A percentile compares a stretch with the other conserved stretches of the same genome.
These are phyloP conservation scores for Paulownia fortunei DNA, from an alignment of 257 asterid genomes.

Conservation along the genomic window DNA sequence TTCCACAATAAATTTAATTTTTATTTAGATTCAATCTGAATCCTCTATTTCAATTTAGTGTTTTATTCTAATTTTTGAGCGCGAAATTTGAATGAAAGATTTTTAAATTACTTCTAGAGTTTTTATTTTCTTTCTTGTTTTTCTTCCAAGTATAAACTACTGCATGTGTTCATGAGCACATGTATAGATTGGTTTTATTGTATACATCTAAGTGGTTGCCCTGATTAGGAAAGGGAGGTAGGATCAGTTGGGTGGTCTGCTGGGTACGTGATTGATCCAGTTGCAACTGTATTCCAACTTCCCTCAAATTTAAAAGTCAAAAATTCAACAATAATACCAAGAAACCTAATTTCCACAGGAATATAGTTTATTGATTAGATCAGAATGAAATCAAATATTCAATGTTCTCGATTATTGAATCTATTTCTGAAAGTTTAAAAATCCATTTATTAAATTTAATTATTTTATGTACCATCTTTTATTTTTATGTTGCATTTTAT, in stretches of 20 bases:
- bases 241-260: no score
- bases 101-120: not conserved
- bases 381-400: not conserved
- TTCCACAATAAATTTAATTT: no score
- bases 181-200: not conserved
- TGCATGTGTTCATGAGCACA: not conserved
- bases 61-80: no score
- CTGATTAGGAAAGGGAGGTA: slow-evolving; percentile 9
- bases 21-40: no score
- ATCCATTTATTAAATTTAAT: no score
- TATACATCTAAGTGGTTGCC: not conserved
- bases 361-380: no score
- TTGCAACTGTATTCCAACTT: slow-evolving; percentile 21
- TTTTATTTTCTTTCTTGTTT: not conserved
- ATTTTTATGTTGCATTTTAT: no score
- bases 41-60: no score
- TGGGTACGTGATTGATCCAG: not conserved
- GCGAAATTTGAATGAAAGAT: no score
- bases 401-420: not conserved
- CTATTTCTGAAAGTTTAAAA: no score
- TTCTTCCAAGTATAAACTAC: not conserved
- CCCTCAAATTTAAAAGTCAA: not conserved
- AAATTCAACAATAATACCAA: not conserved
- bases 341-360: no score
- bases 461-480: no score